Percentiles rank a stretch among this genome's conserved stretches.
Evolutionary conservation across 2,329 filamentous ascomycete genomes (phyloP).

Genomic region (Trichoderma sp.): DNA sequence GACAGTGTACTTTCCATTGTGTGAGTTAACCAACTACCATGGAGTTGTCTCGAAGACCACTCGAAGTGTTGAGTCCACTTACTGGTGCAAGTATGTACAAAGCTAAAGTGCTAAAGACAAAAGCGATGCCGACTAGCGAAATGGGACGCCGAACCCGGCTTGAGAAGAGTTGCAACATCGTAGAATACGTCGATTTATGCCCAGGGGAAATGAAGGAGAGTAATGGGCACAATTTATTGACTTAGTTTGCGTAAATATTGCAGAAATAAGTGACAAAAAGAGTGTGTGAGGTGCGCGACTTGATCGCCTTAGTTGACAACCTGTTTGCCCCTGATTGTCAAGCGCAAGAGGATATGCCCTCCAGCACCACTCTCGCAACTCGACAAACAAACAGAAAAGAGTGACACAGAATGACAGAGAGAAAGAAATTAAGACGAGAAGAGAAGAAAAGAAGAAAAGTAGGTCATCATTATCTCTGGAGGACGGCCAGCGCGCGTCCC

Average conservation of each 20-base stretch:
- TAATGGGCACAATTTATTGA: not conserved
- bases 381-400: not conserved
- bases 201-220: not conserved
- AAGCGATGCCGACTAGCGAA: not conserved
- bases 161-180: not conserved
- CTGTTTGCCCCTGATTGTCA: not conserved
- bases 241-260: not conserved
- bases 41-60: not conserved
- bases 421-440: not conserved
- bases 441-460: not conserved
- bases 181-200: not conserved
- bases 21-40: not conserved
- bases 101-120: slow-evolving; percentile 21
- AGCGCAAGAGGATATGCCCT: not conserved
- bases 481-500: not conserved
- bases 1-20: not conserved
- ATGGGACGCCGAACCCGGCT: not conserved
- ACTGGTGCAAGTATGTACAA: slow-evolving; percentile 18
- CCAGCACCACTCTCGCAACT: not conserved
- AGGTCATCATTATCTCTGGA: not conserved
- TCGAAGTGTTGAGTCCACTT: not conserved
- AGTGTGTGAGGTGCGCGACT: not conserved
- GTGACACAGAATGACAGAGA: not conserved
- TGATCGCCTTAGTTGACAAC: not conserved
- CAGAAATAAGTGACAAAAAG: not conserved